Evolutionary conservation across 2,329 filamentous ascomycete genomes (phyloP).

Genomic region (Graphium sp.): DNA sequence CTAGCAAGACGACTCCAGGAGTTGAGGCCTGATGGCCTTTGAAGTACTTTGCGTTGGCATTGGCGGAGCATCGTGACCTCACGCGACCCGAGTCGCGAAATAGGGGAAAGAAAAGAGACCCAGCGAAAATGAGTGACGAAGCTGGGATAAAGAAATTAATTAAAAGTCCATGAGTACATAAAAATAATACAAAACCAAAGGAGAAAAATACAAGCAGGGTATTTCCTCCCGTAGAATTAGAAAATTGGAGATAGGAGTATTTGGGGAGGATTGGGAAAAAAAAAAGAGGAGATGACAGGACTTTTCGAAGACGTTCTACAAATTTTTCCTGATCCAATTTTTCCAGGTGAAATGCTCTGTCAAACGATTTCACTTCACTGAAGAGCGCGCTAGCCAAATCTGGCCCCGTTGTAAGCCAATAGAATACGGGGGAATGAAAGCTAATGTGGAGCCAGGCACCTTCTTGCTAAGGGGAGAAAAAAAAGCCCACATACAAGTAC

Average conservation of each 20-base stretch:
- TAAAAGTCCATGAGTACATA: slow-evolving; percentile 1
- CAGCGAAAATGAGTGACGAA: slow-evolving; percentile 9
- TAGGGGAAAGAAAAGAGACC: slow-evolving; percentile 1
- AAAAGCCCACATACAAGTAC: no score
- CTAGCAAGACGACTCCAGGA: no score
- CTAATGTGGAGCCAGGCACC: no score
- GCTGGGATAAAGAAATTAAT: slow-evolving; percentile 1
- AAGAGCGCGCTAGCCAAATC: no score
- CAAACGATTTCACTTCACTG: no score
- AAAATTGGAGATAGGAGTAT: neutral
- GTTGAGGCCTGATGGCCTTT: no score
- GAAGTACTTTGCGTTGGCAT: no score
- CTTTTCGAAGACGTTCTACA: neutral
- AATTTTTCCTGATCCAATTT: neutral
- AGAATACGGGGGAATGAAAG: no score
- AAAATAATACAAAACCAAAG: neutral
- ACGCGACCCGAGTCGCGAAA: no score
- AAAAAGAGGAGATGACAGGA: neutral
- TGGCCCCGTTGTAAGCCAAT: no score
- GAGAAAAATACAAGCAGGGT: neutral
- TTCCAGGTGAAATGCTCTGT: neutral
- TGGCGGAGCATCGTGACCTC: no score
- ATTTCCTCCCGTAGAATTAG: neutral
- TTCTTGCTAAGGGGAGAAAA: no score
- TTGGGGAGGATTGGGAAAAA: neutral